phyloP scores from a whole-genome alignment of 78 protist species.

The Dictyostelium discoideum region dicty_2.7 NC_007090.3:1871001-1871500 shows the following conservation, averaged over 20 bases:
- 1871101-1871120: background rate
- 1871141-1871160: background rate
- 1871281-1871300: slow-evolving; percentile 56
- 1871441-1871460: slow-evolving; percentile 48
- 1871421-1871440: slow-evolving; percentile 74
- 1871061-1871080: slow-evolving; percentile 83
- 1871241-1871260: slow-evolving; percentile 24
- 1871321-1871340: slow-evolving; percentile 65
- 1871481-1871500: slow-evolving; percentile 69
- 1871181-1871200: slow-evolving; percentile 74
- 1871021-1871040: slow-evolving; percentile 75
- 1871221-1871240: slow-evolving; percentile 74
- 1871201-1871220: slow-evolving; percentile 58
- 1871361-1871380: slow-evolving; percentile 55
- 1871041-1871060: slow-evolving; percentile 23
- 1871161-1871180: slow-evolving; percentile 60
- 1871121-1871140: background rate
- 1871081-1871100: slow-evolving; percentile 25
- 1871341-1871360: slow-evolving; percentile 58
- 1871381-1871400: slow-evolving; percentile 49
- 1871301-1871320: slow-evolving; percentile 77
- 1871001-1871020: slow-evolving; percentile 27
- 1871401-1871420: slow-evolving; percentile 73
- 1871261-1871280: slow-evolving; percentile 60
- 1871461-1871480: slow-evolving; percentile 31